Evolutionary conservation across 2,329 filamentous ascomycete species (phyloP), one percentile per base, ranked within the genome.

Genomic region (Penicillium sp.): DNA sequence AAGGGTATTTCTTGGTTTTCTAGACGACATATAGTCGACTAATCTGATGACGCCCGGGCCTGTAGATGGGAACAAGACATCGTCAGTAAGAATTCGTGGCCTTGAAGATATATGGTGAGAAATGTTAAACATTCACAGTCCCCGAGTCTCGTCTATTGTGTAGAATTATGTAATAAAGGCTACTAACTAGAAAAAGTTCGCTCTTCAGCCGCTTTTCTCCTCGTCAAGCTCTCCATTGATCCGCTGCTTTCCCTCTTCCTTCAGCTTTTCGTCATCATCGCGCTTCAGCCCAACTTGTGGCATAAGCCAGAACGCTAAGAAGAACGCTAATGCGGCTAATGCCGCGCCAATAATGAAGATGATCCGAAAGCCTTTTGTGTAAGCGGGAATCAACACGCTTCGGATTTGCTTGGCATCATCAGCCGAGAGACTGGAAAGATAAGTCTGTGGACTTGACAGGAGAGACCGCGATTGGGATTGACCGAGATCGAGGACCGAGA

Each of bases 271-370:
- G 58, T 76, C 74, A 54, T 76, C 74, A 1, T 54, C 66, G 15
- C 71, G 51, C n/a, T 66, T 70, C 30, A 78, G 37, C 4, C 53
- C 56, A 19, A 77, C 64, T 58, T 80, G 78, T 13, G 78, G 78
- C 70, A 81, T 79, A 22, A 80, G 64, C 19, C 65, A 68, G 28
- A 68, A 56, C 10, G 76, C 72, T 30, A 80, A 49, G 13, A 75
- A 55, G 37, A 77, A 76, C 0, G 78, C 76, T 1, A 77, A 24
- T 0, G 73, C 73, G 1, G 78, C 73, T 33, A 81, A 63, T 3
- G 69, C 67, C 0, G 79, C 76, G 2, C 75, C 74, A 12, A 79
- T 69, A 4, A 79, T 62, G 60, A 81, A 81, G 5, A 81, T 75
- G 30, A 77, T 75, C 12, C 73, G 70, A 62, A 81, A 81, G 0